Percentiles rank a stretch among this genome's conserved stretches.
Evolutionary conservation across 31 red algal genomes (phyloP).

Genomic region (Endocladia muricata): DNA sequence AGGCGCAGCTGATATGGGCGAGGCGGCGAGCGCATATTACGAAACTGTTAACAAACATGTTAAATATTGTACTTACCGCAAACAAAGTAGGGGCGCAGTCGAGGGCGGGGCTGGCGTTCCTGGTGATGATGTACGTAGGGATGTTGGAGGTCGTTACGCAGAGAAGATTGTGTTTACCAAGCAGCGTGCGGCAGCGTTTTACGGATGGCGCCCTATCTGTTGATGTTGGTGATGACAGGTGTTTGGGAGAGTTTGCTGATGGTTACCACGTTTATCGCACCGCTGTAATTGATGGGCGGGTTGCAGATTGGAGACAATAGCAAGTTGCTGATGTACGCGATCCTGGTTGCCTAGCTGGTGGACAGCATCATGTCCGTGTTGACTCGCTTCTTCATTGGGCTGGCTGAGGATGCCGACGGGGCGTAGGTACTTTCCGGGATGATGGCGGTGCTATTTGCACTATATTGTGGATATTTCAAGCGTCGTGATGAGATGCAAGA

Average conservation of each 20-base stretch:
- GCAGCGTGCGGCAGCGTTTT: conserved; percentile 68
- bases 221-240: conserved; percentile 50
- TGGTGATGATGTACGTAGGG: conserved; percentile 45
- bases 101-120: conserved; percentile 58
- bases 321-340: conserved; percentile 43
- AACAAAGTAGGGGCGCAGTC: conserved; percentile 10
- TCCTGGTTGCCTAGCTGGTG: conserved; percentile 47
- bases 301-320: conserved; percentile 43
- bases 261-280: no score
- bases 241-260: conserved; percentile 20
- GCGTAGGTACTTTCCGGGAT: conserved; percentile 37
- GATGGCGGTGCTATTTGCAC: conserved; percentile 63
- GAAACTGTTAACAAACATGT: conserved; percentile 35
- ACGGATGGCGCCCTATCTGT: conserved; percentile 39
- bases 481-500: conserved; percentile 39
- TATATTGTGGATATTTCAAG: conserved; percentile 74
- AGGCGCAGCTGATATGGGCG: conserved; percentile 13
- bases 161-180: conserved; percentile 63
- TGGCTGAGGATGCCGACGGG: conserved; percentile 22
- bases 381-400: conserved; percentile 33
- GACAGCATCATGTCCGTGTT: conserved; percentile 22
- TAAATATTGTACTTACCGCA: conserved; percentile 68
- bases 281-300: conserved; percentile 70
- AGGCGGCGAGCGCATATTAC: conserved; percentile 14
- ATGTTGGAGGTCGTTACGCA: conserved; percentile 28